Base-by-base conservation (phyloP, 2,329 filamentous ascomycete genomes). In the Alternaria sp. region DNA sequence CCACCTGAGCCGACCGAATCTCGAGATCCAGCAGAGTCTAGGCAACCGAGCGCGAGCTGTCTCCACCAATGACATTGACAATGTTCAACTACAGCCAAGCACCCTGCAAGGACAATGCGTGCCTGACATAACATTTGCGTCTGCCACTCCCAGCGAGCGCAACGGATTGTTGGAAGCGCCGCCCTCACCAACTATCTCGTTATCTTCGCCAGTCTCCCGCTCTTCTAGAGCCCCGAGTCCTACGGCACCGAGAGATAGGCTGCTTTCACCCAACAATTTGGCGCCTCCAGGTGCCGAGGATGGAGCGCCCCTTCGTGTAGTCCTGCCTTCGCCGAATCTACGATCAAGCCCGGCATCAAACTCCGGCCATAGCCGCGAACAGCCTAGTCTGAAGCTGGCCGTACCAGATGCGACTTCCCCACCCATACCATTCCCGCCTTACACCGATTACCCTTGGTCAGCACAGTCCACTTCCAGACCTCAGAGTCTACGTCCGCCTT, bases 401-500 rank as follows among this genome's bases (percentile, higher is more conserved):
- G 81, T 85, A 54, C 81, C 81, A 30, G 69, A 71, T 23, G 70
- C 72, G 74, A 82, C 72, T 1, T 80, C 81, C 5, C 82, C 85
- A 5, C 79, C 84, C 5, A 87, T 87, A 5, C 90, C 91, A 0
- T 95, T 96, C 65, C 92, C 92, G 2, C 79, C 84, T 6, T 92
- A 89, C 67, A 84, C 86, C 3, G 92, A 94, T 41, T 79, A 82
- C 60, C 75, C 79, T 10, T 73, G 73, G 41, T 82, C 82, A 9
- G 77, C 82, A 3, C 69, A 72, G 28, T 74, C 73, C 12, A 82
- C 82, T 7, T 84, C 87, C 4, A 75, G 82, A 47, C 78, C 85
- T 25, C 84, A 86, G 1, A 89, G 89, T 68, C 84, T 90, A 58
- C 83, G 84, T 63, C 78, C 90, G 33, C 85, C 87, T 23, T 80